phyloP scores from a whole-genome alignment of 2,329 filamentous ascomycete genomes.

The Ascochyta pisi region DNA sequence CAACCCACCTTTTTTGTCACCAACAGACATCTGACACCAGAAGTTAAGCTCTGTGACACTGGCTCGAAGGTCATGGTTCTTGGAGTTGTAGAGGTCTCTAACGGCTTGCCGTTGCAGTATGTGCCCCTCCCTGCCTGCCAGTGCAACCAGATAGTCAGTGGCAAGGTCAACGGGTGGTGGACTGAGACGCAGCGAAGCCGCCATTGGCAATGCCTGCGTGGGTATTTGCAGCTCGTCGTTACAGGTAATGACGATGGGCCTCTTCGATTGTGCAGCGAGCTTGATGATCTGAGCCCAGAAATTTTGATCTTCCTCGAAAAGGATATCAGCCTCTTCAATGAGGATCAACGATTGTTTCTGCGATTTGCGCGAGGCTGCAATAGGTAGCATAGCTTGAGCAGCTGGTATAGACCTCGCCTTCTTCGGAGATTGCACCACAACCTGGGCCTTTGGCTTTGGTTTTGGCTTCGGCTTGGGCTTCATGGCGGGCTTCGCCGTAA shows the following conservation, averaged over 20 bases:
- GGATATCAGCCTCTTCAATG: conserved; percentile 88
- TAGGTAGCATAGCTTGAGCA: conserved; percentile 32
- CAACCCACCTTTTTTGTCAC: conserved; percentile 84
- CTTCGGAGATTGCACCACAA: conserved; percentile 24
- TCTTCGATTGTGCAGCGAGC: conserved; percentile 82
- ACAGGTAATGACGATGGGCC: conserved; percentile 94
- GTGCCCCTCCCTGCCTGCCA: conserved; percentile 91
- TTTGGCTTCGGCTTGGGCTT: conserved; percentile 27
- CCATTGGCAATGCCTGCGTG: conserved; percentile 73
- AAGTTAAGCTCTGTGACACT: conserved; percentile 86
- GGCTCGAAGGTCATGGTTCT: conserved; percentile 76
- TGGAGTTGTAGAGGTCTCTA: conserved; percentile 71
- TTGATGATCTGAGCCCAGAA: conserved; percentile 87
- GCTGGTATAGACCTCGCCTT: conserved; percentile 7
- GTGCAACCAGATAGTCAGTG: conserved; percentile 78
- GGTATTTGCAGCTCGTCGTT: conserved; percentile 89
- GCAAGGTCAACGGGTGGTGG: conserved; percentile 71
- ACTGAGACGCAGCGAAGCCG: conserved; percentile 82
- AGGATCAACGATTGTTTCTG: conserved; percentile 96
- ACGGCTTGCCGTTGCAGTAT: conserved; percentile 72
- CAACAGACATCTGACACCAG: conserved; percentile 96
- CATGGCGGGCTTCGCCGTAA: conserved; percentile 58
- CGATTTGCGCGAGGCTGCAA: conserved; percentile 42
- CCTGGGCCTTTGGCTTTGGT: conserved; percentile 18
- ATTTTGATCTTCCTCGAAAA: conserved; percentile 94